Evolutionary conservation across 2,329 filamentous ascomycete species (phyloP), one percentile per base, ranked within the genome.

Genomic region (Pseudogymnoascus sp.): DNA sequence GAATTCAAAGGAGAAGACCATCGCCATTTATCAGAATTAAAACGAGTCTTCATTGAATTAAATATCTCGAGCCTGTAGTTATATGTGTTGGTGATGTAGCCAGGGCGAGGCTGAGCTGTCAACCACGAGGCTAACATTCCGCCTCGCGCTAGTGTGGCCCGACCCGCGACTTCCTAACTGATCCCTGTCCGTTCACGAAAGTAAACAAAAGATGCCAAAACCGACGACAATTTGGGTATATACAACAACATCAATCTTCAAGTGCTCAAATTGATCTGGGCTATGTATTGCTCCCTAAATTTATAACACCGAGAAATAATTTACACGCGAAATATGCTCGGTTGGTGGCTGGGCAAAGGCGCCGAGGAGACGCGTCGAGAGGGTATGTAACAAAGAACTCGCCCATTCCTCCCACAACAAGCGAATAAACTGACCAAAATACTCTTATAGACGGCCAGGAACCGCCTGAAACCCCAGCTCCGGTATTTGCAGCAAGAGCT

Each of bases 401-500:
- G 29, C 25, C 17, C 36, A 25, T 51, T 29, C 38, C 17, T 33
- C 15, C 31, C n/a, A 21, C 15, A 31, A 17, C 36, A 62, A n/a
- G 36, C 21, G 35, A 27, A 21, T n/a, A 29, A 35, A 55, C 31
- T 61, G 12, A 35, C 39, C 39, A 12, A 6, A 41, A 63, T 5
- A 0, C 4, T 31, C 2, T 7, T 12, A 62, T 36, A 59, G 39
- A 60, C 51, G 51, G 48, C 25, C 15, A 48, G 41, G 84, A 88
- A 13, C 77, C 78, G 33, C 84, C 85, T 39, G 85, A 88, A 67
- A 88, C 85, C 13, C 85, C 85, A 5, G 85, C 84, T 0, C 85
- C 85, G 1, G 81, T 88, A 0, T 88, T 88, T 70, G 85, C 85
- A 2, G 85, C 85, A 38, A 80, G 85, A 63, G 85, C 85, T 5